Base-by-base conservation (phyloP, 257 asterid species). In the Solanum sitiens region DNA sequence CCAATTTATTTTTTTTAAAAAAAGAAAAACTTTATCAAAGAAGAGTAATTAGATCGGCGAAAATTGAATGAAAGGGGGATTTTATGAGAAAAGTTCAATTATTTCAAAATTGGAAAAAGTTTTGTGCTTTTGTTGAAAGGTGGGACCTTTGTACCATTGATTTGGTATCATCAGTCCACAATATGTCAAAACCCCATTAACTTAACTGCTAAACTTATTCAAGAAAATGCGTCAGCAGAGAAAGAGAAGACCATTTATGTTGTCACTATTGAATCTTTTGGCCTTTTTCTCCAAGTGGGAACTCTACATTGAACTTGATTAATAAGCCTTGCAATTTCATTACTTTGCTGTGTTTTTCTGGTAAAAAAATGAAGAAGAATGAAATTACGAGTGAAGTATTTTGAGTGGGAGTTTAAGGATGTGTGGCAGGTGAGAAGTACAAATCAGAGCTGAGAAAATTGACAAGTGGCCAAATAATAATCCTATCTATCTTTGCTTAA, bases 151-250 rank as follows among this genome's bases (percentile, higher is more conserved):
- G 45, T 85, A 87, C 89, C 89, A 89, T 59, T 72, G 37, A 88
- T 70, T 91, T 90, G 82, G 90, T 76, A 87, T 90, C 92, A 88
- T 74, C 71, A 89, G 87, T 88, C 89, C 91, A 87, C 93, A 88
- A 89, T 83, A 89, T 88, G 94, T 92, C 92, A 91, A 93, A 89
- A 87, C 76, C 86, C 91, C 92, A 85, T 83, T 84, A 86, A 42
- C 33, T 72, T 23, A 89, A 89, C 91, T 63, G 88, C 56, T 86
- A 90, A 79, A 89, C 90, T 90, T 90, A 89, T 87, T 87, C 89
- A 86, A 89, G 89, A 88, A 86, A 87, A 89, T 88, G 89, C 85
- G 87, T 88, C 91, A 83, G 82, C 83, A 87, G 45, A 37, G 83
- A 87, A 87, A 87, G 86, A 70, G 88, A 13, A 77, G 86, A 70